A percentile compares a stretch with the other conserved stretches of the same genome.
phyloP scores from a whole-genome alignment of 768 basidiomycete species.

The Podaxis sp. region DNA sequence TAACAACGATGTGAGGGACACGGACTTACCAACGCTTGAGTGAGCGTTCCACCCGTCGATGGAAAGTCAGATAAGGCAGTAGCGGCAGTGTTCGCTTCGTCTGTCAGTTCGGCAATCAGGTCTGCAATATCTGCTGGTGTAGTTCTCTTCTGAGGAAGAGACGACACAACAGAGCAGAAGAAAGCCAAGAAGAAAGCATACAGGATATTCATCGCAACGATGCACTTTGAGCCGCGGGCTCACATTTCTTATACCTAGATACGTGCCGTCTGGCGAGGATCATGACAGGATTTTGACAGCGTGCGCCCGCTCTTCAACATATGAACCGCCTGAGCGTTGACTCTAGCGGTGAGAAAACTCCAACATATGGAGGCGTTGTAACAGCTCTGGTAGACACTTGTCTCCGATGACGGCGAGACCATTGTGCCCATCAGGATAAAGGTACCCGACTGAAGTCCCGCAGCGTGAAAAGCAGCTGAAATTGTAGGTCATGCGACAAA shows the following conservation, averaged over 20 bases:
- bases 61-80: background rate
- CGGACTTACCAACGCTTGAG: background rate
- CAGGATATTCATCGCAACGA: background rate
- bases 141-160: background rate
- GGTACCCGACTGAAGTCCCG: too few species aligned
- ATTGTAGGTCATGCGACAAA: too few species aligned
- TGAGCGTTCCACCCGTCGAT: background rate
- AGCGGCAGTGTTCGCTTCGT: background rate
- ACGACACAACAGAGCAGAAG: background rate
- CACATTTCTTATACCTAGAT: background rate
- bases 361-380: too few species aligned
- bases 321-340: too few species aligned
- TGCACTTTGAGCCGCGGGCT: background rate
- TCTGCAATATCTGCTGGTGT: background rate
- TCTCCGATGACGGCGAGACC: too few species aligned
- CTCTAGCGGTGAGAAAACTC: too few species aligned
- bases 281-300: background rate
- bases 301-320: background rate
- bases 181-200: background rate
- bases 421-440: too few species aligned
- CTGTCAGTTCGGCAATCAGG: background rate
- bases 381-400: too few species aligned
- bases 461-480: too few species aligned
- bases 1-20: background rate
- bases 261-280: background rate